A percentile compares a stretch with the other conserved stretches of the same genome.
Evolutionary conservation across 2,329 filamentous ascomycete species (phyloP).

Genomic region (Dothiorella sarmentorum): DNA sequence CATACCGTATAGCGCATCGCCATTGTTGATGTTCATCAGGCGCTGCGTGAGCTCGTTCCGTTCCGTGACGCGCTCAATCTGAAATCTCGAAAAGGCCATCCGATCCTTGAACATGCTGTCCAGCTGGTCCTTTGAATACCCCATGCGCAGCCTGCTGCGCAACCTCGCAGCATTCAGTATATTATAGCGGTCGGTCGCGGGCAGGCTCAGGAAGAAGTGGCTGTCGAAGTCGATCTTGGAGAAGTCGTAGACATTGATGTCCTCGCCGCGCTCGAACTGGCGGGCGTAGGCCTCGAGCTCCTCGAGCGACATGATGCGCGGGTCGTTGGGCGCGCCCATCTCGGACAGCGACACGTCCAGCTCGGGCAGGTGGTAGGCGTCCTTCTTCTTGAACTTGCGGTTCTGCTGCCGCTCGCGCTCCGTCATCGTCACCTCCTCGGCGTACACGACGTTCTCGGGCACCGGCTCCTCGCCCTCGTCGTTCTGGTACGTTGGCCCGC

Average conservation of each 20-base stretch:
- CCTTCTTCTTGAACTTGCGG: constrained; percentile 82
- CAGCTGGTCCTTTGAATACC: constrained; percentile 91
- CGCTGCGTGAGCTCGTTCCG: constrained; percentile 92
- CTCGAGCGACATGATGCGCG: constrained; percentile 91
- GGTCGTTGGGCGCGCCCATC: constrained; percentile 89
- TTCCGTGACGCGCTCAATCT: constrained; percentile 90
- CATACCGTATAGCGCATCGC: constrained; percentile 58
- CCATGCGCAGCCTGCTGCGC: constrained; percentile 87
- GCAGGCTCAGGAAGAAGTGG: constrained; percentile 89
- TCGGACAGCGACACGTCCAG: constrained; percentile 72
- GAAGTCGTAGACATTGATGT: constrained; percentile 85
- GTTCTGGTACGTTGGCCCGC: constrained; percentile 23
- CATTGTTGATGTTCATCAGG: constrained; percentile 77
- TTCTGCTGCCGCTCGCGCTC: constrained; percentile 69
- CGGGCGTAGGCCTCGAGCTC: constrained; percentile 91
- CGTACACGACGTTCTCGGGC: constrained; percentile 77
- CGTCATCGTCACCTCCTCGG: constrained; percentile 82
- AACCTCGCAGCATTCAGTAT: constrained; percentile 92
- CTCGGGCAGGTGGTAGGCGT: constrained; percentile 92
- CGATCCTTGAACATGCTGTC: constrained; percentile 96
- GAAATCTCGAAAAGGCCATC: constrained; percentile 95
- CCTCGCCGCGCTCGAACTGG: constrained; percentile 88
- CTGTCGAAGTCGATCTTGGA: constrained; percentile 98
- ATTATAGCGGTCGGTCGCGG: constrained; percentile 88
- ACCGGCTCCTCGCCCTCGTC: constrained; percentile 62